A percentile compares a stretch with the other conserved stretches of the same genome.
phyloP scores from a whole-genome alignment of 148 eudicot species.

The Tetragonia tetragonoides region DNA sequence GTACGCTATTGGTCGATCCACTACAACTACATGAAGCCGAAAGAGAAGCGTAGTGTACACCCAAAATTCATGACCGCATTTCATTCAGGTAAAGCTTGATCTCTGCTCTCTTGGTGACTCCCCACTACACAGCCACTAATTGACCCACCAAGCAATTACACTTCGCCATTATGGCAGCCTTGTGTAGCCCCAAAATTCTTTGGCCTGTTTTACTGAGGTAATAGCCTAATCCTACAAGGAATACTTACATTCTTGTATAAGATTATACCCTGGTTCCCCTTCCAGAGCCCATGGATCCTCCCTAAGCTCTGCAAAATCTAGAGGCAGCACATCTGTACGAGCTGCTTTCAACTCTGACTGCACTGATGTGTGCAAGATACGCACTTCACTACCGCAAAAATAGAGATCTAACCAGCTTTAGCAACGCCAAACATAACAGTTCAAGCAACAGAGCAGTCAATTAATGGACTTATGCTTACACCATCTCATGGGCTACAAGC shows the following conservation, averaged over 20 bases:
- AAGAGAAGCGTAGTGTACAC: no score
- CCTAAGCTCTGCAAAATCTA: not conserved
- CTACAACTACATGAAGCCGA: no score
- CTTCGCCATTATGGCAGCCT: not conserved
- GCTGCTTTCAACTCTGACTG: not conserved
- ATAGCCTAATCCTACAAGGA: not conserved
- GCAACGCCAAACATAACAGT: not conserved
- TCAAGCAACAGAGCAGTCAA: conserved; percentile 1
- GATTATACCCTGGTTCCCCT: not conserved
- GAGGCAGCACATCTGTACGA: not conserved
- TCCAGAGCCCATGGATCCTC: not conserved
- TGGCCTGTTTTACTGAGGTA: not conserved
- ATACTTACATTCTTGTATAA: not conserved
- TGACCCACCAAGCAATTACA: not conserved
- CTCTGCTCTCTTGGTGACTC: not conserved
- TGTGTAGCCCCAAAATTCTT: not conserved
- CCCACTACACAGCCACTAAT: not conserved
- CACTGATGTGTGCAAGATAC: not conserved
- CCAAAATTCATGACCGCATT: no score
- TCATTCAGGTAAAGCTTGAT: not conserved
- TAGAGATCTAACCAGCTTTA: no score
- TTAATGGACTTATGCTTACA: not conserved
- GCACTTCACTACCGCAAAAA: not conserved
- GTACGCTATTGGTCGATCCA: no score
- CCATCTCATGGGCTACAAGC: not conserved